phyloP scores from a whole-genome alignment of 164 flowering plant genomes.

The Sextonia rubra region DNA sequence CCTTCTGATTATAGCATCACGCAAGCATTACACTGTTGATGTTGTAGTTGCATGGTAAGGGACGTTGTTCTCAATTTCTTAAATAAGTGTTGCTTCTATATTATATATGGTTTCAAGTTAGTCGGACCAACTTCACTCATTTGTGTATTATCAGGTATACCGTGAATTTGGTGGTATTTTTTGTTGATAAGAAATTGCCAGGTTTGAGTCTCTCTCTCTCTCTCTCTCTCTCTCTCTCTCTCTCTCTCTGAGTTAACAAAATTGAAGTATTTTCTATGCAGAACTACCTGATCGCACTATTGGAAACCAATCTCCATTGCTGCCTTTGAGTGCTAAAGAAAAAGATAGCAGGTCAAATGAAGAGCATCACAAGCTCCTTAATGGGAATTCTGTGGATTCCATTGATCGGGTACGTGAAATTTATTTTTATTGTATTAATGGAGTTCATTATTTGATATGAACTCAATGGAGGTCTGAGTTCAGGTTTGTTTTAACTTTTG shows the following conservation, averaged over 20 bases:
- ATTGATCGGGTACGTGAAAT: slow-evolving; percentile 57
- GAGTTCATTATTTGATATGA: too few species aligned
- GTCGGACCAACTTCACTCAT: slow-evolving; percentile 3
- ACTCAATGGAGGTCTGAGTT: too few species aligned
- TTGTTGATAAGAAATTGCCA: slow-evolving; percentile 71
- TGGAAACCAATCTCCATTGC: slow-evolving; percentile 35
- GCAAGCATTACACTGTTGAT: slow-evolving; percentile 77
- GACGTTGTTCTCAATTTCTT: not conserved
- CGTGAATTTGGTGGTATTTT: slow-evolving; percentile 85
- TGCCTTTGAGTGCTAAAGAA: slow-evolving; percentile 67
- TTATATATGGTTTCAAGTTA: not conserved
- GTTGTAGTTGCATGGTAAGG: slow-evolving; percentile 60
- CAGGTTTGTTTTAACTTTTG: too few species aligned
- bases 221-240: not conserved
- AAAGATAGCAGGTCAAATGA: slow-evolving; percentile 65
- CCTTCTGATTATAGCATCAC: slow-evolving; percentile 83
- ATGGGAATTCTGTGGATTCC: slow-evolving; percentile 75
- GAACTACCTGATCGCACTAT: slow-evolving; percentile 77
- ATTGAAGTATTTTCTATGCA: slow-evolving; percentile 22
- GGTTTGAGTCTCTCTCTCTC: slow-evolving; percentile 27
- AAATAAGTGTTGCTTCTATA: not conserved
- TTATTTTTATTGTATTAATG: not conserved
- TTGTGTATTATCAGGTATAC: slow-evolving; percentile 59
- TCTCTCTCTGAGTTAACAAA: not conserved
- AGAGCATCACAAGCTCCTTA: slow-evolving; percentile 74